phyloP scores from a whole-genome alignment of 2,329 filamentous ascomycete species.

The Fusarium annulatum region DNA sequence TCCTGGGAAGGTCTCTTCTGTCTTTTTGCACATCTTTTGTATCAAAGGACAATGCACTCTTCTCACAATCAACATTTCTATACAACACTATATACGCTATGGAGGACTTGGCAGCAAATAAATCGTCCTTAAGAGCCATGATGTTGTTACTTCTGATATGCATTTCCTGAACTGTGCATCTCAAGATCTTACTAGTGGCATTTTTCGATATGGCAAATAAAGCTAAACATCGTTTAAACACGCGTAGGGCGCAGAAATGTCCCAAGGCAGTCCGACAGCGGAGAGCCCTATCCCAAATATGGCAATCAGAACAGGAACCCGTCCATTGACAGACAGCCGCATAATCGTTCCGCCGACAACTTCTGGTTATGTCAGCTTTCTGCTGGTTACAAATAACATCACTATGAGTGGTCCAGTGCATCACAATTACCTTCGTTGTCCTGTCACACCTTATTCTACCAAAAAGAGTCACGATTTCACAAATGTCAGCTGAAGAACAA shows the following conservation, averaged over 20 bases:
- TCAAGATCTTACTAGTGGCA: no score
- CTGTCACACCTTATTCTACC: not conserved
- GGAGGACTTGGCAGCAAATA: no score
- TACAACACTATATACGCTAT: no score
- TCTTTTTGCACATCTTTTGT: no score
- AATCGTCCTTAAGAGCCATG: no score
- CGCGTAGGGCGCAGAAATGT: not conserved
- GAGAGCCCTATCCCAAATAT: not conserved
- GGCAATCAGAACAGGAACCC: not conserved
- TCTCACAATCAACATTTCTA: no score
- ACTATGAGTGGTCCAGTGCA: not conserved
- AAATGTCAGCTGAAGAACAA: not conserved
- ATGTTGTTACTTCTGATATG: no score
- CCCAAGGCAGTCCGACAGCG: not conserved
- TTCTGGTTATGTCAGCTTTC: not conserved
- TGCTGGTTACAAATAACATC: not conserved
- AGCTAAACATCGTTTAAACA: not conserved
- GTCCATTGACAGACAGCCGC: not conserved
- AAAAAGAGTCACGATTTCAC: accelerated
- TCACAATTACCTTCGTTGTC: not conserved
- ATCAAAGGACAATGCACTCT: no score
- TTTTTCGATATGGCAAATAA: no score
- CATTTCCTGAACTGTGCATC: no score
- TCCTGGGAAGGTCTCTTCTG: no score
- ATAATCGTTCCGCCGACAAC: not conserved